Percentiles rank a stretch among this genome's conserved stretches.
Evolutionary conservation across 306 rosid species (phyloP).

Genomic region (Vicia sativa): DNA sequence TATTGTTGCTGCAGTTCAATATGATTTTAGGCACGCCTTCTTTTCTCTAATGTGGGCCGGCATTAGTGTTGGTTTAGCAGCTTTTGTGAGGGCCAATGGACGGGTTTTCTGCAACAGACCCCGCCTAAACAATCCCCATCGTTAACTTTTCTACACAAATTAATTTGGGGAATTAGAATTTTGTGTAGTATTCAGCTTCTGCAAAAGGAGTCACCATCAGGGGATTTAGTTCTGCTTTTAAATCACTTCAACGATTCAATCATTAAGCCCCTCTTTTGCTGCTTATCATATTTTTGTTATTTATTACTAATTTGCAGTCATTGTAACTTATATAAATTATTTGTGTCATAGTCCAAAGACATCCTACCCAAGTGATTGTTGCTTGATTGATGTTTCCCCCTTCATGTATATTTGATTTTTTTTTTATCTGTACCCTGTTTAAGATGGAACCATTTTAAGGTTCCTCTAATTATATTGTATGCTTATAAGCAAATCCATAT

Average conservation of each 20-base stretch:
- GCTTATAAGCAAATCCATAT: conserved; percentile 21
- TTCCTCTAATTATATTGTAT: conserved; percentile 27
- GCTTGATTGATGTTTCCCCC: conserved; percentile 34
- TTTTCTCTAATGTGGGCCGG: conserved; percentile 86
- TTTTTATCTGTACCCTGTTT: conserved; percentile 20
- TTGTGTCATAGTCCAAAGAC: conserved; percentile 30
- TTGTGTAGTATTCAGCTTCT: conserved; percentile 38
- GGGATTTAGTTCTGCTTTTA: conserved; percentile 18
- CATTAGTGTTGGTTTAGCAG: conserved; percentile 73
- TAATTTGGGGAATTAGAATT: conserved; percentile 22
- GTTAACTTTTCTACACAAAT: conserved; percentile 37
- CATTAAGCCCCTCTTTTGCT: conserved; percentile 35
- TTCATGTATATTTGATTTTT: conserved; percentile 41
- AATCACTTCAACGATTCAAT: conserved; percentile 37
- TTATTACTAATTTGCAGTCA: conserved; percentile 37
- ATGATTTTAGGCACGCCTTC: conserved; percentile 81
- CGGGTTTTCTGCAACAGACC: conserved; percentile 94
- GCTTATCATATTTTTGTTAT: conserved; percentile 41
- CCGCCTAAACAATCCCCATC: conserved; percentile 72
- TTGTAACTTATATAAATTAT: conserved; percentile 37
- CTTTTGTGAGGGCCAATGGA: conserved; percentile 87
- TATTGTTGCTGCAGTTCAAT: conserved; percentile 55
- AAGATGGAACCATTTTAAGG: conserved; percentile 22
- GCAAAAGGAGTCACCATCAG: conserved; percentile 37
- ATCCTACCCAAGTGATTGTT: conserved; percentile 38